Evolutionary conservation across 192 early-diverging fungal species (phyloP).

Genomic region (Backusella australiensis): DNA sequence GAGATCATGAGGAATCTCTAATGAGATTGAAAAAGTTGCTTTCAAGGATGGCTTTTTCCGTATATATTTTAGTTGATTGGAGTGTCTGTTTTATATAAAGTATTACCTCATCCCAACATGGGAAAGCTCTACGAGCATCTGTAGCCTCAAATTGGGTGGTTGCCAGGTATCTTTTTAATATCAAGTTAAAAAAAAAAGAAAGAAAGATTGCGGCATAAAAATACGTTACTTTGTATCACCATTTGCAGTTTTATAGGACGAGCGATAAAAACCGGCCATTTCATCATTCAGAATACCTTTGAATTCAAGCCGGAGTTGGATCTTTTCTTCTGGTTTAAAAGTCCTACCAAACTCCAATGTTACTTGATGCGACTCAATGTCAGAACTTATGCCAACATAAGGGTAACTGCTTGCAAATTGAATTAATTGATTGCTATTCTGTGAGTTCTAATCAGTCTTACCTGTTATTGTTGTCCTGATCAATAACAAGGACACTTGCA

Average conservation of each 20-base stretch:
- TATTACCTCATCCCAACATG: constrained; percentile 90
- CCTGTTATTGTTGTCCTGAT: not conserved
- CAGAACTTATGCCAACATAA: not conserved
- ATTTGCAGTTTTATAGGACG: constrained; percentile 64
- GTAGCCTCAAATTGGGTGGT: constrained; percentile 96
- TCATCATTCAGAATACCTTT: constrained; percentile 75
- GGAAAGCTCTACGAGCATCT: constrained; percentile 86
- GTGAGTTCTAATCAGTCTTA: not conserved
- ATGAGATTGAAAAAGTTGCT: constrained; percentile 88
- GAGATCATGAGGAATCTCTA: constrained; percentile 70
- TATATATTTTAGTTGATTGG: not conserved
- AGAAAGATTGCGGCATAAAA: not conserved
- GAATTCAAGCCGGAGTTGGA: constrained; percentile 45
- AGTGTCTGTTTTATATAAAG: not conserved
- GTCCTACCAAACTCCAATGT: constrained; percentile 62
- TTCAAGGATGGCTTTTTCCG: constrained; percentile 74
- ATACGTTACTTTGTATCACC: constrained; percentile 41
- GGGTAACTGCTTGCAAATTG: not conserved
- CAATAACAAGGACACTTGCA: constrained; percentile 25
- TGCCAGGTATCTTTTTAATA: constrained; percentile 63
- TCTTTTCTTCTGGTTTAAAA: constrained; percentile 47
- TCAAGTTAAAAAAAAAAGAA: not conserved
- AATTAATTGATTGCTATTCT: constrained; percentile 13
- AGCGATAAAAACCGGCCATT: constrained; percentile 95
- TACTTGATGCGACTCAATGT: constrained; percentile 36